A percentile compares a stretch with the other conserved stretches of the same genome.
phyloP scores from a whole-genome alignment of 768 basidiomycete species.

The Hemileccinum rubropunctum region DNA sequence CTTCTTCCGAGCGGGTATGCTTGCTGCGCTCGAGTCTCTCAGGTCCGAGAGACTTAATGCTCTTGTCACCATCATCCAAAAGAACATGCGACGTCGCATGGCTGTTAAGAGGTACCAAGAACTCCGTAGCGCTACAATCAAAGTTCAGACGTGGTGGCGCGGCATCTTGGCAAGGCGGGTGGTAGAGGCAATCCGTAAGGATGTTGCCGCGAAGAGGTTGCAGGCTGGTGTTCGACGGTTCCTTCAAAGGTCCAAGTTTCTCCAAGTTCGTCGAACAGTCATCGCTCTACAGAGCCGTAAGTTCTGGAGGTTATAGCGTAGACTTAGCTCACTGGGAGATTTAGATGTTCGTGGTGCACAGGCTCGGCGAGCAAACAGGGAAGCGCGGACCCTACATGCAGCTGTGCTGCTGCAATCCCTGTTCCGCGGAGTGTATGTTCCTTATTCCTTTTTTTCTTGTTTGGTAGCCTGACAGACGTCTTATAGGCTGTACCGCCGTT shows the following conservation, averaged over 20 bases:
- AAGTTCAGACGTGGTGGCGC: constrained; percentile 93
- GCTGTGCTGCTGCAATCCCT: constrained; percentile 78
- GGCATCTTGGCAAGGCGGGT: constrained; percentile 74
- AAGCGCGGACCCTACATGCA: constrained; percentile 55
- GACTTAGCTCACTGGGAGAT: constrained; percentile 6
- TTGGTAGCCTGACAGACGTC: constrained; percentile 4
- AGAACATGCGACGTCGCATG: constrained; percentile 89
- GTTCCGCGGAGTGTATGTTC: constrained; percentile 81
- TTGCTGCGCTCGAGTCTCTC: constrained; percentile 89
- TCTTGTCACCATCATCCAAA: constrained; percentile 94
- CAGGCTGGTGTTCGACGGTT: constrained; percentile 73
- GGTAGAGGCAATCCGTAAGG: constrained; percentile 66
- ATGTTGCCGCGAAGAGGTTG: constrained; percentile 71
- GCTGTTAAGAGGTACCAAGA: constrained; percentile 76
- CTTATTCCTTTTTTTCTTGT: constrained; percentile 17
- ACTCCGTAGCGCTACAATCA: constrained; percentile 72
- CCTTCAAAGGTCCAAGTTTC: constrained; percentile 69
- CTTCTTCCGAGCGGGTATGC: constrained; percentile 99
- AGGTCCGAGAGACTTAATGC: constrained; percentile 85
- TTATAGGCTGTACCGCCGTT: constrained; percentile 51
- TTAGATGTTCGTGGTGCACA: constrained; percentile 74
- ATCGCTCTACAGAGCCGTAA: constrained; percentile 81
- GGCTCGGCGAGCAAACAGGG: constrained; percentile 57
- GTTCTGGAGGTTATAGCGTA: constrained; percentile 32
- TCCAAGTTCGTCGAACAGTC: constrained; percentile 58